phyloP scores from a whole-genome alignment of 1,284 basidiomycete genomes.

The Fomitopsis betulina region DNA sequence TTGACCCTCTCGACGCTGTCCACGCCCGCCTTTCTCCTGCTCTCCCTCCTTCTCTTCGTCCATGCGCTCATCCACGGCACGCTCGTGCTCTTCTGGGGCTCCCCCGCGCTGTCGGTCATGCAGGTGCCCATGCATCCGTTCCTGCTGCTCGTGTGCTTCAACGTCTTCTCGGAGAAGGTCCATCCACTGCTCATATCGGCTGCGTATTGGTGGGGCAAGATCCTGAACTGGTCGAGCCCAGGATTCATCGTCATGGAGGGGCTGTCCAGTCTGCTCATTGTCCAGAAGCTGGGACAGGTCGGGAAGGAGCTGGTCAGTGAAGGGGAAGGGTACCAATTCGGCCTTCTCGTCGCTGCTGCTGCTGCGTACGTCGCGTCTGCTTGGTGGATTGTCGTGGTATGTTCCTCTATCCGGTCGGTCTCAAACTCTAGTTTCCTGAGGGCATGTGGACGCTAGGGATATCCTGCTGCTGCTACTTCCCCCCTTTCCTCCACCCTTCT shows the following conservation, averaged over 20 bases:
- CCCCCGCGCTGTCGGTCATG: constrained; percentile 62
- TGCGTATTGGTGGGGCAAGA: constrained; percentile 67
- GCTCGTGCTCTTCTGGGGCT: constrained; percentile 61
- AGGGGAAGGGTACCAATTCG: constrained; percentile 72
- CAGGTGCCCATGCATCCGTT: constrained; percentile 81
- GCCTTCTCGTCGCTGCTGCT: constrained; percentile 66
- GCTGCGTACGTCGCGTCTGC: constrained; percentile 72
- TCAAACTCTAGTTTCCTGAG: constrained; percentile 14
- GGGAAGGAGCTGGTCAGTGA: constrained; percentile 65
- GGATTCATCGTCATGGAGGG: constrained; percentile 81
- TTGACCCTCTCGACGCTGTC: constrained; percentile 78
- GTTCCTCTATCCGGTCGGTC: constrained; percentile 28
- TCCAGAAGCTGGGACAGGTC: constrained; percentile 74
- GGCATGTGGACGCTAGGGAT: constrained; percentile 42
- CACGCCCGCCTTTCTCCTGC: constrained; percentile 72
- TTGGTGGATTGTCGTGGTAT: constrained; percentile 75
- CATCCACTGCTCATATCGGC: constrained; percentile 53
- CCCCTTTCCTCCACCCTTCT: constrained; percentile 82
- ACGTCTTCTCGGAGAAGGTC: constrained; percentile 63
- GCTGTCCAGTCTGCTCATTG: constrained; percentile 76
- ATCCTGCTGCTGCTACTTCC: constrained; percentile 74
- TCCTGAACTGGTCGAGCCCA: constrained; percentile 69
- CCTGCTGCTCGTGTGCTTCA: constrained; percentile 76
- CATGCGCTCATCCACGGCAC: constrained; percentile 77
- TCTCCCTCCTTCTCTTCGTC: constrained; percentile 72